phyloP scores from a whole-genome alignment of 768 basidiomycete genomes.

The Hirschioporus abietinus region DNA sequence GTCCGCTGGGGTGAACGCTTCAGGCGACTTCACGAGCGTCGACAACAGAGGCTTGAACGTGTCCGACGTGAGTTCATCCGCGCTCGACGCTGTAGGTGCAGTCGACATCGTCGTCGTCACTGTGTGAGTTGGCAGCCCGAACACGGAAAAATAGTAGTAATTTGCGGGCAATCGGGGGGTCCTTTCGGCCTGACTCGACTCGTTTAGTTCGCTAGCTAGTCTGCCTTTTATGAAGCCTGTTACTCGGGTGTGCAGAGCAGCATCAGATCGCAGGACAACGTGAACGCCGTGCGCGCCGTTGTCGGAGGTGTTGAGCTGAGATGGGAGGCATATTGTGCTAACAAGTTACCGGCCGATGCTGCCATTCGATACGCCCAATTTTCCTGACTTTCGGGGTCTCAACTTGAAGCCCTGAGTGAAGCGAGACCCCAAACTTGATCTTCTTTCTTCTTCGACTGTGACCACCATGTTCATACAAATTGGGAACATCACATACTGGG shows the following conservation, averaged over 20 bases:
- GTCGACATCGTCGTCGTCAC: neutral
- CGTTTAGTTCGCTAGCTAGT: constrained; percentile 6
- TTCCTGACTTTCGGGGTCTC: neutral
- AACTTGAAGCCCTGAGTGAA: neutral
- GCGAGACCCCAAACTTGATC: too few relatives aligned
- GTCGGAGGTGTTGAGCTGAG: neutral
- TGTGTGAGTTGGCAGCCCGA: neutral
- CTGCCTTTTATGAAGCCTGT: constrained; percentile 1
- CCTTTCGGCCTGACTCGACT: constrained; percentile 3
- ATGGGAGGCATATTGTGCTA: neutral
- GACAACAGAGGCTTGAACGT: constrained; percentile 75
- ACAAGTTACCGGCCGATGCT: neutral
- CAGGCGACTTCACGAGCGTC: constrained; percentile 75
- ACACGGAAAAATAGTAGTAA: neutral
- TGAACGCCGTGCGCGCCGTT: neutral
- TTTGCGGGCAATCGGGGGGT: neutral
- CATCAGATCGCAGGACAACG: neutral
- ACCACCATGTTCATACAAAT: too few relatives aligned
- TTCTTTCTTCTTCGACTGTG: too few relatives aligned
- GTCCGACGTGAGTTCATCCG: constrained; percentile 21
- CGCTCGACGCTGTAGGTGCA: neutral
- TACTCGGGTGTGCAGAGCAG: neutral
- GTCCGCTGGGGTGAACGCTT: constrained; percentile 75
- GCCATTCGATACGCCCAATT: neutral
- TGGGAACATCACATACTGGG: too few relatives aligned